Evolutionary conservation across 768 basidiomycete genomes (phyloP), one percentile per base, ranked within the genome.

Genomic region (Crassisporium funariophilum): DNA sequence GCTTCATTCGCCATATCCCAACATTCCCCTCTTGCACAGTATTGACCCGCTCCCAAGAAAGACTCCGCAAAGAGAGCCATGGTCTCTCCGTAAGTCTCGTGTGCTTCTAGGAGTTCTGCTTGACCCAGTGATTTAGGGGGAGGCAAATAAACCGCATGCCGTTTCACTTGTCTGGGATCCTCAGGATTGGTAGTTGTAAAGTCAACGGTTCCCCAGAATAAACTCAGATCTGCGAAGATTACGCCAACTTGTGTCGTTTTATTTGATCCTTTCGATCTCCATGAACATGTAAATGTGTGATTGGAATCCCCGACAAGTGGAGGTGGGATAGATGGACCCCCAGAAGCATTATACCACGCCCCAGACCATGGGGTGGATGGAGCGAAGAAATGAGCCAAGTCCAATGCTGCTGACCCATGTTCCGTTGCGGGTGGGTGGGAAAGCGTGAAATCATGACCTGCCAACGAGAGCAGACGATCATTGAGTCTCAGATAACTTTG

Each of bases 1-100:
- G 69, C 78, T 61, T 79, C 72, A 52, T 68, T 64, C 12, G 81
- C 79, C 23, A 83, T 58, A 63, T 81, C 78, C 81, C 81, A 82
- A 58, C 79, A 81, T 53, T 79, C 78, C 27, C 78, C 77, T 19
- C 72, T 72, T n/a, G 66, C 77, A 46, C 79, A 74, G 41, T 67
- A 73, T 45, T 65, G 52, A 4, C 75, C 74, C 1, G 69, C 62
- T 3, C 62, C 72, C 29, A 68, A 66, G 51, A 72, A 80, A 20
- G 64, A 59, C 54, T 76, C 73, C 13, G 76, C 80, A 53, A 71
- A 82, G 17, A 61, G 60, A 0, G 74, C 78, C 29, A 82, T 64
- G 1, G 68, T 68, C 39, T 76, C 74, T 24, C 78, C 79, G 53
- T 81, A 79, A 25, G 64, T 68, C 59, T 75, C 70, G 56, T 71